phyloP scores from a whole-genome alignment of 176 grass and related monocot species.

The Leersia perrieri region DNA sequence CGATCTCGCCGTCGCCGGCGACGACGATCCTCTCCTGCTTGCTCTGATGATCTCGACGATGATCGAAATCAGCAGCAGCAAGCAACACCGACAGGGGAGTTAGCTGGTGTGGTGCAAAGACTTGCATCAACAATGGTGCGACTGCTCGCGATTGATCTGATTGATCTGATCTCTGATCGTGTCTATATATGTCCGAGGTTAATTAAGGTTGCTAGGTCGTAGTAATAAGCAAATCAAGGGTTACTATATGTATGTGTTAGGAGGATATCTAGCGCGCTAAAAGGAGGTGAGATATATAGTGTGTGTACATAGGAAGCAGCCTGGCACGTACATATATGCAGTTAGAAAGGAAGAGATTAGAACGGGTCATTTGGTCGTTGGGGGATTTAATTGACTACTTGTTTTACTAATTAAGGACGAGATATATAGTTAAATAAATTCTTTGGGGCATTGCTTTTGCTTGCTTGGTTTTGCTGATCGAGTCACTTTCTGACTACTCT shows the following conservation, averaged over 20 bases:
- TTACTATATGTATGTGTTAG: background rate
- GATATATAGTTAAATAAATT: background rate
- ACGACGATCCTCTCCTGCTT: too few relatives aligned
- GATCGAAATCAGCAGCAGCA: background rate
- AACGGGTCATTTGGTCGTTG: conserved; percentile 42
- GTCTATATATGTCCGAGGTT: background rate
- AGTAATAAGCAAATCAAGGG: background rate
- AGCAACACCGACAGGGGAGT: background rate
- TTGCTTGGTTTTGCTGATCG: conserved; percentile 28
- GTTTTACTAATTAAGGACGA: background rate
- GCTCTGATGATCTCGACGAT: background rate
- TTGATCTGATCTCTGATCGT: background rate
- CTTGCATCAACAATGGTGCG: conserved; percentile 15
- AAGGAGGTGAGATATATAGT: background rate
- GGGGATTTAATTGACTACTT: background rate
- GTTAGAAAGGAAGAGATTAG: conserved; percentile 11
- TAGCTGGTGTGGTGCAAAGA: conserved; percentile 4
- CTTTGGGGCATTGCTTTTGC: background rate
- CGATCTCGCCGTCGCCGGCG: background rate
- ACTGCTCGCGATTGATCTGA: background rate
- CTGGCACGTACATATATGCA: conserved; percentile 14
- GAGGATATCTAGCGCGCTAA: background rate
- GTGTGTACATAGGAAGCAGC: conserved; percentile 32
- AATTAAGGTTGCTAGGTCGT: background rate
- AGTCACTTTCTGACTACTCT: conserved; percentile 36